These are phyloP conservation scores for Diaporthe vaccinii DNA, from an alignment of 2,329 filamentous ascomycete species.

Conservation along the genomic window DNA sequence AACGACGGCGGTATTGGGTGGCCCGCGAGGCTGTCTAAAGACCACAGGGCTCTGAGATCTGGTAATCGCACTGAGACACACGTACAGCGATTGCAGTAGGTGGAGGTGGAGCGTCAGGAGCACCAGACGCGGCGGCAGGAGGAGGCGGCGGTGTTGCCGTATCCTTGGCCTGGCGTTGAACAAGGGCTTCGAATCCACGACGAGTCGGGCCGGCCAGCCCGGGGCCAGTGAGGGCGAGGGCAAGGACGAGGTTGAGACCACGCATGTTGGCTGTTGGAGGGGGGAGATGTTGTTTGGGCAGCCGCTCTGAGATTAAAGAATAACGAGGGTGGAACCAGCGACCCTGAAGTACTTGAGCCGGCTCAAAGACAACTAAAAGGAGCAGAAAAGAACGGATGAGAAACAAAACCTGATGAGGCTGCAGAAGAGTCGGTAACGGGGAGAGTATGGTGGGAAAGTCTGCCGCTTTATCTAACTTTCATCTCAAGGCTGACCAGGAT, in stretches of 20 bases:
- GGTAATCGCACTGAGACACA: not conserved
- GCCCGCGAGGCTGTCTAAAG: not conserved
- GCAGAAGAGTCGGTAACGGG: not conserved
- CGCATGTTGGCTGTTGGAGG: not conserved
- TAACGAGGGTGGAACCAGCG: constrained; percentile 26
- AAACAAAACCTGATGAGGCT: constrained; percentile 26
- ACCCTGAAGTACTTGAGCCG: constrained; percentile 25
- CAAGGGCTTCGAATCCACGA: constrained; percentile 10
- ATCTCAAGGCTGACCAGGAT: constrained; percentile 28
- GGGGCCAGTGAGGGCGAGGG: not conserved
- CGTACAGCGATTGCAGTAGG: constrained; percentile 8
- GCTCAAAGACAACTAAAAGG: constrained; percentile 4
- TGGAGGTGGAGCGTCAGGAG: not conserved
- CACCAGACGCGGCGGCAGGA: constrained; percentile 4
- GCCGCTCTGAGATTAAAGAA: constrained; percentile 6
- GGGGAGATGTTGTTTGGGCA: not conserved
- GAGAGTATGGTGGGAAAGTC: constrained; percentile 8
- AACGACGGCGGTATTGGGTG: not conserved
- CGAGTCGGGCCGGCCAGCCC: constrained; percentile 7
- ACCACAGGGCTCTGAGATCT: not conserved
- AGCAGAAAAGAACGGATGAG: constrained; percentile 13
- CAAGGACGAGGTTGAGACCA: not conserved
- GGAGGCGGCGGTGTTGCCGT: not conserved
- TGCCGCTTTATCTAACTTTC: constrained; percentile 24
- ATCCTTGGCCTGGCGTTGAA: not conserved